These are phyloP conservation scores for Talaromyces sp. DNA, from an alignment of 2,329 filamentous ascomycete genomes.

Conservation along the genomic window DNA sequence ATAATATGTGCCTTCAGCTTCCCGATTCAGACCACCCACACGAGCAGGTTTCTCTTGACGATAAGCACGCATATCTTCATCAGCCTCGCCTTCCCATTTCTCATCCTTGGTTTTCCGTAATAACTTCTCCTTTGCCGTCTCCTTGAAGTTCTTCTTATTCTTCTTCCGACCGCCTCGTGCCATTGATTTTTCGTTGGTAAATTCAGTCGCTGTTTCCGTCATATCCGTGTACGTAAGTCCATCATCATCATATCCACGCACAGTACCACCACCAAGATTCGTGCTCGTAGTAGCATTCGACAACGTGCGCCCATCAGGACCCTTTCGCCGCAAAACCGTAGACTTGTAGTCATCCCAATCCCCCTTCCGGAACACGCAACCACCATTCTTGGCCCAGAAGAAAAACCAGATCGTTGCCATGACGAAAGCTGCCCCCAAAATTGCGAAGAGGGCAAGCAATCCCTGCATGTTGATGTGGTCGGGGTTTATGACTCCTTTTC, in stretches of 20 bases:
- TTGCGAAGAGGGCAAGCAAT: conserved; percentile 79
- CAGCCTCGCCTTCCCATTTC: conserved; percentile 58
- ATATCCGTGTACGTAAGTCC: conserved; percentile 48
- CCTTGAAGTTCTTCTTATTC: conserved; percentile 36
- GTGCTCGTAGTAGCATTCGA: conserved; percentile 79
- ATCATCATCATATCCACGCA: conserved; percentile 69
- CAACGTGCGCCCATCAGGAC: conserved; percentile 82
- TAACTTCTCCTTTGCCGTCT: conserved; percentile 36
- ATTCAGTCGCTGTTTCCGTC: conserved; percentile 40
- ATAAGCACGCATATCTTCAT: conserved; percentile 74
- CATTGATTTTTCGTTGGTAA: conserved; percentile 28
- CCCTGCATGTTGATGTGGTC: conserved; percentile 51
- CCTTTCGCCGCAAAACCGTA: conserved; percentile 82
- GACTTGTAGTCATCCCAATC: conserved; percentile 99
- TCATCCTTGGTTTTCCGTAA: conserved; percentile 41
- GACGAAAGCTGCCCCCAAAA: conserved; percentile 76
- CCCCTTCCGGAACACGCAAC: conserved; percentile 76
- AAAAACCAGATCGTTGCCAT: conserved; percentile 89
- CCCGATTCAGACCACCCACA: conserved; percentile 83
- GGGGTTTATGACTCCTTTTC: conserved; percentile 39
- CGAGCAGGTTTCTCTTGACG: conserved; percentile 80
- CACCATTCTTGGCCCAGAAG: conserved; percentile 95
- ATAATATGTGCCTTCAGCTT: conserved; percentile 78
- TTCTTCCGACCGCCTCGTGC: conserved; percentile 21
- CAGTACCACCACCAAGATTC: conserved; percentile 78